phyloP scores from a whole-genome alignment of 345 rosid species.

The Dovyalis caffra region DNA sequence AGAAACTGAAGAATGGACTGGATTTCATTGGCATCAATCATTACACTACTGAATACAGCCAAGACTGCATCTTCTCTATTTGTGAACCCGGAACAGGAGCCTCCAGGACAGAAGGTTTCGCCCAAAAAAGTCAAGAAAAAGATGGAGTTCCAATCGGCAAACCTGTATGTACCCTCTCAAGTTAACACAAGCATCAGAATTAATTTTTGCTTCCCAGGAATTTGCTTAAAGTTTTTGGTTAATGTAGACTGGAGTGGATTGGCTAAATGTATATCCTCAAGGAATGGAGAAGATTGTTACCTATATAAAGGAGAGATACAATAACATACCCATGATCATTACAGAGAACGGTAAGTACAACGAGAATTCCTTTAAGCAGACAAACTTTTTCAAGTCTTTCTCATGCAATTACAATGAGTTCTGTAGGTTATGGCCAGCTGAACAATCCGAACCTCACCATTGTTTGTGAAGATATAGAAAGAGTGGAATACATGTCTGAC shows the following conservation, averaged over 20 bases:
- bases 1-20: conserved; percentile 12
- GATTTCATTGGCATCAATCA: conserved; percentile 24
- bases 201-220: too few relatives aligned
- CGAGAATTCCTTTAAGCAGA: too few relatives aligned
- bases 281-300: conserved; percentile 46
- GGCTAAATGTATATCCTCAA: conserved; percentile 48
- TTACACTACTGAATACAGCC: conserved; percentile 10
- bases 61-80: conserved; percentile 13
- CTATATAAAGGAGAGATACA: conserved; percentile 42
- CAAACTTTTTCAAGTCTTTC: too few relatives aligned
- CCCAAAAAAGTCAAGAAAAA: not conserved
- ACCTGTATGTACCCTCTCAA: conserved; percentile 4
- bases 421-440: conserved; percentile 48
- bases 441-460: conserved; percentile 8
- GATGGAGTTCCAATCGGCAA: conserved; percentile 13
- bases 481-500: conserved; percentile 53
- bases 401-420: not conserved
- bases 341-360: conserved; percentile 56
- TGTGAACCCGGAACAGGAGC: conserved; percentile 4
- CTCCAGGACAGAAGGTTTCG: conserved; percentile 16
- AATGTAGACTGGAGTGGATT: conserved; percentile 21
- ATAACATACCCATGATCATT: conserved; percentile 50
- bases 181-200: too few relatives aligned
- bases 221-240: not conserved
- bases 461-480: conserved; percentile 40